These are phyloP conservation scores for Erodium maritimum DNA, from an alignment of 345 rosid genomes.

Conservation along the genomic window DNA sequence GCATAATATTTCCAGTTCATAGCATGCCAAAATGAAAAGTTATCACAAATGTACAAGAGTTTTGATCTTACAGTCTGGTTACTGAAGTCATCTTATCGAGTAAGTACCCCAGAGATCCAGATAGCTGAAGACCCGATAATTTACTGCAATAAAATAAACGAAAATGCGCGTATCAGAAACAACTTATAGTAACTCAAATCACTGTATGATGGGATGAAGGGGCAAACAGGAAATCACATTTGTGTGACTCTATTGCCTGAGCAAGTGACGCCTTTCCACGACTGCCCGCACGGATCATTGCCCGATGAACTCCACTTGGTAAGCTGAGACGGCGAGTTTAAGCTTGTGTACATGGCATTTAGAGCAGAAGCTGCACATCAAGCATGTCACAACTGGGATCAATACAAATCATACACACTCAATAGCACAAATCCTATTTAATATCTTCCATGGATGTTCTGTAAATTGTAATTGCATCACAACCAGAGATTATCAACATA, in stretches of 20 bases:
- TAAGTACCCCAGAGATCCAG: slow-evolving; percentile 52
- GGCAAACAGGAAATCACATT: slow-evolving; percentile 45
- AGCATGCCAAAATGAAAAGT: slow-evolving; percentile 9
- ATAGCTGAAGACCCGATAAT: slow-evolving; percentile 59
- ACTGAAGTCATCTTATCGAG: slow-evolving; percentile 40
- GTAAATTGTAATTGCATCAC: background rate
- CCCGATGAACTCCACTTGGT: slow-evolving; percentile 56
- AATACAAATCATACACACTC: background rate
- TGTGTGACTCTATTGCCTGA: slow-evolving; percentile 58
- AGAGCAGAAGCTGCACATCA: slow-evolving; percentile 63
- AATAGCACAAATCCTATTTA: too few relatives aligned
- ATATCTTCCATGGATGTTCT: too few relatives aligned
- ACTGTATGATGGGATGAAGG: background rate
- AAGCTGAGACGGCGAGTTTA: slow-evolving; percentile 51
- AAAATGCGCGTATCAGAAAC: slow-evolving; percentile 6
- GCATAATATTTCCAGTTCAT: slow-evolving; percentile 20
- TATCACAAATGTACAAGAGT: background rate
- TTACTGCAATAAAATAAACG: slow-evolving; percentile 34
- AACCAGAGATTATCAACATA: too few relatives aligned
- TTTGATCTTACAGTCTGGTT: slow-evolving; percentile 63
- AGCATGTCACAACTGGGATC: slow-evolving; percentile 11
- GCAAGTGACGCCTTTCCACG: slow-evolving; percentile 86
- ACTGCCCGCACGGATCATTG: slow-evolving; percentile 82
- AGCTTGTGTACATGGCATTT: slow-evolving; percentile 37
- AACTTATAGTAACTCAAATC: background rate